phyloP scores from a whole-genome alignment of 2,329 filamentous ascomycete genomes.

The Orbilia brochopaga region DNA sequence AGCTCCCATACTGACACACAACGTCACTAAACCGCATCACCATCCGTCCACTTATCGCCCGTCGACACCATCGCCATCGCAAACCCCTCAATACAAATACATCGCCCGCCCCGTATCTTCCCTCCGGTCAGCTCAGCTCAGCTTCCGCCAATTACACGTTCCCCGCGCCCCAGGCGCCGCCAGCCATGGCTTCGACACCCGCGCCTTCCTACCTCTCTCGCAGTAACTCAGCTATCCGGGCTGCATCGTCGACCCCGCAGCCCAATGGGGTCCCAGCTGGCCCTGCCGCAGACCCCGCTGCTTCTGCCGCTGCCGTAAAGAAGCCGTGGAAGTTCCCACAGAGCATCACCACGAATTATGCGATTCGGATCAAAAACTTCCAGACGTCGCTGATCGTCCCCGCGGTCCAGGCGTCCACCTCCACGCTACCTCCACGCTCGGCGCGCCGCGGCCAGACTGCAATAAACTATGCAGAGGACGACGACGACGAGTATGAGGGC shows the following conservation, averaged over 20 bases:
- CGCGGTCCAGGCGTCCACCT: slow-evolving; percentile 46
- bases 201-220: slow-evolving; percentile 26
- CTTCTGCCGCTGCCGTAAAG: not conserved
- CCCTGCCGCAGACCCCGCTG: not conserved
- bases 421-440: slow-evolving; percentile 52
- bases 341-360: slow-evolving; percentile 53
- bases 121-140: too few relatives aligned
- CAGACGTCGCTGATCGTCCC: slow-evolving; percentile 54
- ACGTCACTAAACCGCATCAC: too few relatives aligned
- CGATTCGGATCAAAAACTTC: slow-evolving; percentile 52
- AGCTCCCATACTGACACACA: too few relatives aligned
- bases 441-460: slow-evolving; percentile 96
- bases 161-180: not conserved
- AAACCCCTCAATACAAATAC: too few relatives aligned
- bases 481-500: slow-evolving; percentile 75
- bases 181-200: slow-evolving; percentile 31
- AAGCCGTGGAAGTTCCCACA: slow-evolving; percentile 34
- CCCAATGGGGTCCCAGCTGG: slow-evolving; percentile 25
- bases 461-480: slow-evolving; percentile 97
- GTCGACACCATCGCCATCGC: too few relatives aligned
- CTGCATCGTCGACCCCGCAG: slow-evolving; percentile 35
- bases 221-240: slow-evolving; percentile 37
- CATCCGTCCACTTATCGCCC: too few relatives aligned
- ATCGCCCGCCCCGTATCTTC: too few relatives aligned
- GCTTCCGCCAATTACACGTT: too few relatives aligned